Conservation (phyloP, 202 grass and related monocot species). For the Saccharum hybrid region DNA sequence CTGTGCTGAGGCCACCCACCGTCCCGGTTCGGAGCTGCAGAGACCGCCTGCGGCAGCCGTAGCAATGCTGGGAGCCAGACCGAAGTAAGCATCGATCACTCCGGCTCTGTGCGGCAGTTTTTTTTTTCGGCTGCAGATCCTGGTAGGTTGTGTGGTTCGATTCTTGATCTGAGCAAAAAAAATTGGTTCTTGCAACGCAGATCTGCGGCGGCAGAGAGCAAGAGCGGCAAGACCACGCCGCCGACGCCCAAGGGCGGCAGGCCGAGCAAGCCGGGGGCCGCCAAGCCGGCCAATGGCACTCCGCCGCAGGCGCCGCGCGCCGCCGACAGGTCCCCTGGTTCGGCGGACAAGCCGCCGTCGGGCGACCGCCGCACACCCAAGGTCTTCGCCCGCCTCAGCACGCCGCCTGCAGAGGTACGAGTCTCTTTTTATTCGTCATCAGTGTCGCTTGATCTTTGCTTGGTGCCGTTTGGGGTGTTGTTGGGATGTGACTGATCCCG, state of each 20-base stretch:
- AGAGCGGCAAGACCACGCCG: slow-evolving; percentile 58
- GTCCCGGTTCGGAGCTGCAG: neutral
- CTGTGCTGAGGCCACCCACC: slow-evolving; percentile 22
- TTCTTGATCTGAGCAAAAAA: slow-evolving; percentile 35
- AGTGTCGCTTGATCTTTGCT: neutral
- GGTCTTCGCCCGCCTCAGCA: slow-evolving; percentile 41
- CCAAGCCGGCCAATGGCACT: slow-evolving; percentile 49
- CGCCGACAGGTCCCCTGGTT: slow-evolving; percentile 48
- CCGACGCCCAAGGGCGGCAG: slow-evolving; percentile 45
- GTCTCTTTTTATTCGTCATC: neutral
- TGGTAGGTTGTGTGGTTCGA: neutral
- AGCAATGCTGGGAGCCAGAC: slow-evolving; percentile 50
- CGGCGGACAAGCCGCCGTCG: slow-evolving; percentile 41
- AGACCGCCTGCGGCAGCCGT: neutral
- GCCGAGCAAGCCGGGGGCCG: slow-evolving; percentile 38
- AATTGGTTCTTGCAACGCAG: slow-evolving; percentile 38
- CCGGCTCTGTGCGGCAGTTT: neutral
- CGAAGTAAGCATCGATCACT: slow-evolving; percentile 51
- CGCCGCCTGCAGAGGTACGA: slow-evolving; percentile 46
- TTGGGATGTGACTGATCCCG: neutral
- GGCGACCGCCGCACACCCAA: slow-evolving; percentile 51
- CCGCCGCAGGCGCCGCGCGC: slow-evolving; percentile 38
- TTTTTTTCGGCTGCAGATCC: slow-evolving; percentile 20
- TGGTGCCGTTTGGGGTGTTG: neutral
- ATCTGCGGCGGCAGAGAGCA: slow-evolving; percentile 53